Base-by-base conservation (phyloP, 2,329 filamentous ascomycete species). In the Ambrosiella beaveri region DNA sequence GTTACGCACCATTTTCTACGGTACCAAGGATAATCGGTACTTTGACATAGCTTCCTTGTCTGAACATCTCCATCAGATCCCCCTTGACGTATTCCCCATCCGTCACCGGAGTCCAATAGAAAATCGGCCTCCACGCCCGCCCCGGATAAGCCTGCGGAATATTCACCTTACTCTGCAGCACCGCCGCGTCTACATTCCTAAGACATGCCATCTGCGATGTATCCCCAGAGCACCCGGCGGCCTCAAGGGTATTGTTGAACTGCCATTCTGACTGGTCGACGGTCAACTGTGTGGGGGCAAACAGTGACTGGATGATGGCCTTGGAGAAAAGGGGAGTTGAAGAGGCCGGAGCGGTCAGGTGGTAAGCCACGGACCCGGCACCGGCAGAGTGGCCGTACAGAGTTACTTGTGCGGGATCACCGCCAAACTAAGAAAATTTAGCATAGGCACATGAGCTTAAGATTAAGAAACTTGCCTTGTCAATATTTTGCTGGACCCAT, bases 401-500 rank as follows among this genome's bases (percentile, higher is more conserved):
- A 0, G 71, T 75, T 45, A 78, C 70, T 56, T 73, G 71, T n/a
- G 63, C 59, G 0, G 70, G 60, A 61, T 78, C 71, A 2, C 75
- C 75, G 7, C 71, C 71, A 58, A 77, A 76, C 17, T 69, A 2
- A 73, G 5, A 37, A 19, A 38, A n/a, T 7, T 15, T 19, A 49
- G n/a, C 37, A 15, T 13, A 47, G 9, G 44, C 4, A 7, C 37
- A 27, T 47, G 11, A 19, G 27, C 11, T 11, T 19, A 9, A 49
- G 7, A n/a, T 4, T 45, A 47, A 51, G 11, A 19, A 7, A 59
- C 61, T 6, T 64, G 74, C 73, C 65, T 74, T 66, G 37, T 67
- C 65, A 47, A 86, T 83, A 60, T 86, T 70, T 40, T 74, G 68
- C 39, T 74, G 68, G 0, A 76, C 71, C 76, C 77, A 80, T 63